A percentile compares a stretch with the other conserved stretches of the same genome.
These are phyloP conservation scores for Cercophora newfieldiana DNA, from an alignment of 495 filamentous ascomycete genomes.

Conservation along the genomic window DNA sequence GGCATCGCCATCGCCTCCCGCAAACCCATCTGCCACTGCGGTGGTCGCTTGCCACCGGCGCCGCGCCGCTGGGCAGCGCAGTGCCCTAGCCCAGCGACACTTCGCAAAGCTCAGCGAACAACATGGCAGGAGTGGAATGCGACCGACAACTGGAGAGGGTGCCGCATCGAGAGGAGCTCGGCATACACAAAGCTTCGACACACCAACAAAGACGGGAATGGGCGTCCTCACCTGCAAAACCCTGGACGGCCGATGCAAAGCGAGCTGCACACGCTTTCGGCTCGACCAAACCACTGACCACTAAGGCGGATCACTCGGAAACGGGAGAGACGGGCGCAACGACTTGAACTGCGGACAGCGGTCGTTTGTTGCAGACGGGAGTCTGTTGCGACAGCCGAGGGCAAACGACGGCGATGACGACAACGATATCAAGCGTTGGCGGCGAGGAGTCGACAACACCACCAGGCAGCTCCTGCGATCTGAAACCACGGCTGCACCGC, in stretches of 20 bases:
- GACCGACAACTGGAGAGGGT: background rate
- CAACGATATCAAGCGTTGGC: background rate
- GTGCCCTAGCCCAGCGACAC: background rate
- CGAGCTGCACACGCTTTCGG: constrained; percentile 7
- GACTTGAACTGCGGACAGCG: background rate
- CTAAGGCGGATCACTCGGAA: constrained; percentile 15
- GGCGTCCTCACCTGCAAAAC: background rate
- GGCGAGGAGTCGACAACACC: background rate
- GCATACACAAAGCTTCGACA: background rate
- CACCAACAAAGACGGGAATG: background rate
- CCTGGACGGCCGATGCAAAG: background rate
- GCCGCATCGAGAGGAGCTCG: background rate
- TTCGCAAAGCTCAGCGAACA: background rate
- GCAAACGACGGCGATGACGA: constrained; percentile 11
- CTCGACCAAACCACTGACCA: background rate
- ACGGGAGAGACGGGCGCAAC: background rate
- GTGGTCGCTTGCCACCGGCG: background rate
- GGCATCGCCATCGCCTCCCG: constrained; percentile 8
- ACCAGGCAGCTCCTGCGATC: constrained; percentile 1
- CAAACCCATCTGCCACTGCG: background rate
- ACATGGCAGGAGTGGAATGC: background rate
- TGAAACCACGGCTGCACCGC: constrained; percentile 19
- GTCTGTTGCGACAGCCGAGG: background rate
- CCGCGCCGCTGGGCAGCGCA: background rate
- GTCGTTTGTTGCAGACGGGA: background rate